Evolutionary conservation across 768 basidiomycete genomes (phyloP).

Genomic region (Coprinellus aureogranulatus): DNA sequence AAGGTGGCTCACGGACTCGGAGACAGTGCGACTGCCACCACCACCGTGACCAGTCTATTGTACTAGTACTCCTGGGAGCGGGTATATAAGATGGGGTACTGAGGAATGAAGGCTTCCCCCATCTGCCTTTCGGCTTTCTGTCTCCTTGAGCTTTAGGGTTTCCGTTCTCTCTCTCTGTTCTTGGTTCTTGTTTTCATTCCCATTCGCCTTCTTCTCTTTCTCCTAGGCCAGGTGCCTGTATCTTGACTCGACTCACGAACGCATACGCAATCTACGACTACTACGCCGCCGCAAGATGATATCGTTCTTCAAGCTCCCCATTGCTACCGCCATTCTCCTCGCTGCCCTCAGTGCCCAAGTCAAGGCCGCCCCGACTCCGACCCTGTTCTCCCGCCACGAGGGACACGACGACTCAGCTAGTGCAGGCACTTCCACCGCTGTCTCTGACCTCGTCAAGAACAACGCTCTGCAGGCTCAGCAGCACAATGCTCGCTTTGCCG

Average conservation of each 20-base stretch:
- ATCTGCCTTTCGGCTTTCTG: background rate
- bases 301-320: slow-evolving; percentile 15
- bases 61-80: background rate
- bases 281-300: slow-evolving; percentile 9
- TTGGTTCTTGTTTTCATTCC: no score
- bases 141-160: slow-evolving; percentile 6
- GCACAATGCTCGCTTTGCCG: slow-evolving; percentile 47
- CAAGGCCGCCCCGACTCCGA: slow-evolving; percentile 32
- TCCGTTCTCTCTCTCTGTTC: slow-evolving; percentile 12
- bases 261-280: background rate
- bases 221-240: slow-evolving; percentile 25
- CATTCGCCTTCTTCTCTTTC: slow-evolving; percentile 6
- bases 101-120: background rate
- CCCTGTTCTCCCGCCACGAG: slow-evolving; percentile 25
- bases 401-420: slow-evolving; percentile 21
- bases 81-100: background rate
- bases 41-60: background rate
- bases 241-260: slow-evolving; percentile 11
- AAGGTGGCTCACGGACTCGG: background rate
- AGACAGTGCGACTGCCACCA: background rate
- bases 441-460: slow-evolving; percentile 28
- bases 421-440: slow-evolving; percentile 7
- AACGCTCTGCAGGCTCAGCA: slow-evolving; percentile 52
- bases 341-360: slow-evolving; percentile 29
- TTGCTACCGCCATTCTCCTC: slow-evolving; percentile 14